A percentile compares a stretch with the other conserved stretches of the same genome.
phyloP scores from a whole-genome alignment of 208 protist species.

The Leishmania gerbilli region DNA sequence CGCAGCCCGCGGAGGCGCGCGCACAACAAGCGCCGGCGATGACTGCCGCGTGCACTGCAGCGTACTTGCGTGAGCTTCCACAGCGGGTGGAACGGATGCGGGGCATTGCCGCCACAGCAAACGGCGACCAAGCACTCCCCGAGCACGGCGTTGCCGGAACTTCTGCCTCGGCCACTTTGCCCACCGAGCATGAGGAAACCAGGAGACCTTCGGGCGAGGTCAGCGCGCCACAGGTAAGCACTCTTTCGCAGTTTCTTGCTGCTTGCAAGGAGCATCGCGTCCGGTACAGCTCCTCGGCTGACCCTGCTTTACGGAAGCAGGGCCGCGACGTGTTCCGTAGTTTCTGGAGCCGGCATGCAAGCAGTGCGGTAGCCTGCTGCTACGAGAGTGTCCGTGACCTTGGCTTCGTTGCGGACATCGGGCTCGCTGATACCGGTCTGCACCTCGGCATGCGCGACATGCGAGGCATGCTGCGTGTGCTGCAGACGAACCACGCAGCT shows the following conservation, averaged over 20 bases:
- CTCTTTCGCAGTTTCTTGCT: conserved; percentile 65
- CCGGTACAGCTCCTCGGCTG: conserved; percentile 35
- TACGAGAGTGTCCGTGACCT: conserved; percentile 56
- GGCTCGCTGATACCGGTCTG: conserved; percentile 59
- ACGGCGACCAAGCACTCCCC: background rate
- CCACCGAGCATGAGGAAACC: background rate
- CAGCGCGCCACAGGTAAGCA: conserved; percentile 24
- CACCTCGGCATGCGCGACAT: conserved; percentile 48
- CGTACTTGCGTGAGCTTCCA: conserved; percentile 31
- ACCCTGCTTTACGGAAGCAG: conserved; percentile 33
- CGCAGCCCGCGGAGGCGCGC: conserved; percentile 8
- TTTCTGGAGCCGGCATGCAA: conserved; percentile 66
- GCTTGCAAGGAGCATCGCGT: conserved; percentile 53
- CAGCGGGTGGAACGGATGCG: conserved; percentile 25
- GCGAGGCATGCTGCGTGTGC: conserved; percentile 29
- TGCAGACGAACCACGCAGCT: conserved; percentile 36
- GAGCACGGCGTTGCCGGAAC: background rate
- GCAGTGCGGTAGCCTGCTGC: conserved; percentile 65
- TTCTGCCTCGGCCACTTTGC: background rate
- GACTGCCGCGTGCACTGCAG: conserved; percentile 2
- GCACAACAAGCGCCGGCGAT: conserved; percentile 3
- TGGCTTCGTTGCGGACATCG: conserved; percentile 64
- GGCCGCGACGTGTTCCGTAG: conserved; percentile 38
- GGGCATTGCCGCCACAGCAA: background rate
- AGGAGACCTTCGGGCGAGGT: background rate